Percentiles rank a stretch among this genome's conserved stretches.
phyloP scores from a whole-genome alignment of 2,329 filamentous ascomycete species.

The Sporothrix dimorphospora region DNA sequence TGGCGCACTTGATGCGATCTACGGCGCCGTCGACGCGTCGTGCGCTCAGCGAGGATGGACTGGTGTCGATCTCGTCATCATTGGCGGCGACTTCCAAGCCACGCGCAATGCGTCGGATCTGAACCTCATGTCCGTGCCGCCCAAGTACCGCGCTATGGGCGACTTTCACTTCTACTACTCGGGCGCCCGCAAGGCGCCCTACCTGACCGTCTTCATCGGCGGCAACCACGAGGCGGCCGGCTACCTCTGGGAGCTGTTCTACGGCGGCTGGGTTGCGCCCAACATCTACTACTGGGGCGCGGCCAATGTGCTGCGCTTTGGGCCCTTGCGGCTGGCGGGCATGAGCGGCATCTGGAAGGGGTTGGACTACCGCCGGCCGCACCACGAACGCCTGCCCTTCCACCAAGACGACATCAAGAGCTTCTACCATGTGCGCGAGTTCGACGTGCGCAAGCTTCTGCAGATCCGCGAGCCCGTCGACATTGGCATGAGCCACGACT shows the following conservation, averaged over 20 bases:
- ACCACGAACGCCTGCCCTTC: constrained; percentile 86
- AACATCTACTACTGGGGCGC: constrained; percentile 98
- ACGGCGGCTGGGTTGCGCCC: constrained; percentile 94
- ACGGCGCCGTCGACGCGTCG: constrained; percentile 72
- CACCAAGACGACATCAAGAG: constrained; percentile 73
- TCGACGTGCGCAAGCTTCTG: constrained; percentile 88
- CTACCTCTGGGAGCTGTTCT: constrained; percentile 88
- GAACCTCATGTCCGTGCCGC: constrained; percentile 84
- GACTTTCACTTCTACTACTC: constrained; percentile 96
- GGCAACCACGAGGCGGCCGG: constrained; percentile 96
- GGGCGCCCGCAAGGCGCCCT: constrained; percentile 75
- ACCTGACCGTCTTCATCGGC: constrained; percentile 87
- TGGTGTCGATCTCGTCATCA: constrained; percentile 85
- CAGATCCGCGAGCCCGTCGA: constrained; percentile 87
- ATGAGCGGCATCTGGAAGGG: constrained; percentile 96
- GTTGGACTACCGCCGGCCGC: constrained; percentile 80
- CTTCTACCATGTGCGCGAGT: constrained; percentile 87
- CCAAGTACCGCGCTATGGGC: constrained; percentile 83
- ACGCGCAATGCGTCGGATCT: constrained; percentile 87
- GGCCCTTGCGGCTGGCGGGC: constrained; percentile 83
- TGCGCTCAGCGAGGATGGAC: constrained; percentile 76
- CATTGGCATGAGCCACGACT: constrained; percentile 91
- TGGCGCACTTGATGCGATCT: constrained; percentile 89
- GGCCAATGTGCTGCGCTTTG: constrained; percentile 83
- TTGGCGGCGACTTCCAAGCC: constrained; percentile 94